Base-by-base conservation (phyloP, 1,139 yeast genomes). In the Yamadazyma blattariae region DNA sequence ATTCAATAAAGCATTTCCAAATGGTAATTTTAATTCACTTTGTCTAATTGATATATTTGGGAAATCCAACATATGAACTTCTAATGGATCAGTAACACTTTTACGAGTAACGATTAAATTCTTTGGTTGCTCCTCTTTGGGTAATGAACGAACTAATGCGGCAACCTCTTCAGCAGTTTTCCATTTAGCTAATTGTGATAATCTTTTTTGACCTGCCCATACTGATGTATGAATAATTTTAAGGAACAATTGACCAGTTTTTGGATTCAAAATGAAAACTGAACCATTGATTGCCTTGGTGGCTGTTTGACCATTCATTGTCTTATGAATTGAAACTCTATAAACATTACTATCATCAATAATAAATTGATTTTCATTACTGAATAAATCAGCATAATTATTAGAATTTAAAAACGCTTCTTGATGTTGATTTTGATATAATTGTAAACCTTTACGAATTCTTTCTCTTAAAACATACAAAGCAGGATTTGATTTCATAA, bases 111-210 rank as follows among this genome's bases (percentile, higher is more conserved):
- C 90, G 54, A 92, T 86, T 39, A 94, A 67, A 57, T 90, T 96
- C 50, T 84, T 84, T 2, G 98, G 98, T 52, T 90, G 97, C 57
- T 92, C 97, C 54, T 92, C 97, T 37, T 79, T 74, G 1, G 97
- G 97, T 39, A 92, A 63, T 0, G 97, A 87, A 32, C 97, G 72
- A 18, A 92, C 75, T 45, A 92, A 67, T 0, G 96, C 96, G 9
- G 96, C 92, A 18, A 89, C 95, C 61, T 92, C 98, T 60, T 94
- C 99, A 0, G 98, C 98, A 2, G 97, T 83, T 57, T 92, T 92
- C 98, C 98, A 94, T 56, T 92, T 92, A 1, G 97, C 94, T 43
- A 94, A 67, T 56, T 92, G 97, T 20, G 95, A 87, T 46, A 92
- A 70, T 50, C 97, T 83, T 52, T 89, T 90, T 57, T 94, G 97